Base-by-base conservation (phyloP, 108 stramenopile genomes). In the Cyclotella distinguenda region DNA sequence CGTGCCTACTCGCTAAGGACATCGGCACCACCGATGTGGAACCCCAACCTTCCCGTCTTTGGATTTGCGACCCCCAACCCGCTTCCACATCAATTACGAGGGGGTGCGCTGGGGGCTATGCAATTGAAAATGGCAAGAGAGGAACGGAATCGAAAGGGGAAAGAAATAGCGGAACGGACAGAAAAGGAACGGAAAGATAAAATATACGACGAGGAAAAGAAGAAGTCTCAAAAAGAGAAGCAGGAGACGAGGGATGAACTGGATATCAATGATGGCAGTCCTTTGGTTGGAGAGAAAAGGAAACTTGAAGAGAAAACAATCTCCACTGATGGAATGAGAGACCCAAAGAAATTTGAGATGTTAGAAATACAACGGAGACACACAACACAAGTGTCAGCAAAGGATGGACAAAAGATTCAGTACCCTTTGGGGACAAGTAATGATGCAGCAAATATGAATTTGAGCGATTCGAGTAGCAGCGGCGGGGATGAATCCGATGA, bases 21-120 rank as follows among this genome's bases (percentile, higher is more conserved):
- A 13, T 83, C 82, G 13, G 92, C 92, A 21, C 92, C 92, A 13
- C 84, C 84, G 18, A 86, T 80, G 45, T 93, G 92, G 92, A 90
- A 90, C 77, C 79, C 92, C 13, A 70, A 73, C 26, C 70, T 86
- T 12, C 92, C 92, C 32, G 85, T 90, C 25, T 60, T 88, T 6
- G 87, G 87, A 47, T 93, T 93, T 68, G 68, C 83, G 36, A 93
- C 87, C 12, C 92, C 92, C 32, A 90, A 86, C 60, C 92, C 92
- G 0, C 49, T 90, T 31, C 92, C 92, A 1, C 87, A 93, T 81
- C 92, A 93, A 50, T 45, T 93, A 25, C 84, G 92, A 12, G 84
- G 86, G 6, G 88, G 92, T 10, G 84, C 85, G 12, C 55, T 93
- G 68, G 92, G 86, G 31, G 83, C 86, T 18, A 63, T 93, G 76